Conservation (phyloP, 1,284 basidiomycete species). For the Rhizopogon parksii region DNA sequence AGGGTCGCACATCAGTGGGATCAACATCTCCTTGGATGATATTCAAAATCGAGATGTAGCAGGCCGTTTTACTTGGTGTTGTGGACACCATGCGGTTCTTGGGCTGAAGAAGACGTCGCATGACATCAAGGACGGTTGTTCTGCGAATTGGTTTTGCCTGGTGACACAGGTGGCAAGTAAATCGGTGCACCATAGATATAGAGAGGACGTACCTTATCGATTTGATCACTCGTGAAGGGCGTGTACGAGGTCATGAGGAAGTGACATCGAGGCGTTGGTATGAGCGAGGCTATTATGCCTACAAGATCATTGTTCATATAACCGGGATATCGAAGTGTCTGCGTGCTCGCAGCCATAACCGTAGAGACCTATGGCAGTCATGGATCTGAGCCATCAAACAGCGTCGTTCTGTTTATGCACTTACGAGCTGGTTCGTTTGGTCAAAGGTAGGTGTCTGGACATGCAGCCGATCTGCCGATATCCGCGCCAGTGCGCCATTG, state of each 20-base stretch:
- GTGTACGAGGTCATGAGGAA: slow-evolving; percentile 99
- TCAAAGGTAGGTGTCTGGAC: slow-evolving; percentile 88
- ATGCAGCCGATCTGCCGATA: slow-evolving; percentile 88
- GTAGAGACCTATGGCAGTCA: slow-evolving; percentile 67
- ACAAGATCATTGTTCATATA: slow-evolving; percentile 99
- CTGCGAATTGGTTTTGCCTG: slow-evolving; percentile 86
- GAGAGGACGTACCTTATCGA: slow-evolving; percentile 69
- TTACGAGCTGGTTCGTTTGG: slow-evolving; percentile 90
- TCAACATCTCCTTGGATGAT: slow-evolving; percentile 99
- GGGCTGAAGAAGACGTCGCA: slow-evolving; percentile 94
- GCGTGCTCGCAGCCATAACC: slow-evolving; percentile 95
- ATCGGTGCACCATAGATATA: slow-evolving; percentile 4
- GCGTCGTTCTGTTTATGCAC: slow-evolving; percentile 16
- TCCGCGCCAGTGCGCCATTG: slow-evolving; percentile 89
- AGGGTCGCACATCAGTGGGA: slow-evolving; percentile 78
- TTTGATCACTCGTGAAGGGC: slow-evolving; percentile 94
- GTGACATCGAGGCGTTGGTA: slow-evolving; percentile 98
- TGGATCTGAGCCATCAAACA: slow-evolving; percentile 5
- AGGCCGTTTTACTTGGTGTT: slow-evolving; percentile 81
- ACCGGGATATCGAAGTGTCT: slow-evolving; percentile 94
- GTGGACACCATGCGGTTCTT: slow-evolving; percentile 99
- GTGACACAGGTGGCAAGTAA: neutral
- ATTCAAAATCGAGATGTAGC: slow-evolving; percentile 97
- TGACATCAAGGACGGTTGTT: slow-evolving; percentile 96
- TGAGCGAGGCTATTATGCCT: slow-evolving; percentile 94